A percentile compares a stretch with the other conserved stretches of the same genome.
Evolutionary conservation across 164 flowering plant species (phyloP).

Genomic region (Magnolia sinica): DNA sequence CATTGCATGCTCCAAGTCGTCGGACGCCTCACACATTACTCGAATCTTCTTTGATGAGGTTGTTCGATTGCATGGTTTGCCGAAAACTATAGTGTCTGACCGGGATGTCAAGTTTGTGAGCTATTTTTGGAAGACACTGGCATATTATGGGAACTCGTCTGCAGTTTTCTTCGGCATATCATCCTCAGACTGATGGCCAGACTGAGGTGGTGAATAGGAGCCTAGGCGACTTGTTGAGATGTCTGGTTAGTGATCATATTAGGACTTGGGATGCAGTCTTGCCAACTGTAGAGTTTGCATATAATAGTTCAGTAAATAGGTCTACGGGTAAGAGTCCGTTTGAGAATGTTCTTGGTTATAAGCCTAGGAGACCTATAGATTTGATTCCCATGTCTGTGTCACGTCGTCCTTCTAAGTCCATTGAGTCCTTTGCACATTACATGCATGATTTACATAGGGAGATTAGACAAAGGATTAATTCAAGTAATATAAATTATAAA

Average conservation of each 20-base stretch:
- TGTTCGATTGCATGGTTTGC: neutral
- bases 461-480: too few relatives aligned
- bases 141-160: neutral
- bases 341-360: neutral
- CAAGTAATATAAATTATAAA: neutral
- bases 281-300: neutral
- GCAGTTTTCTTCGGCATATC: neutral
- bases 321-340: neutral
- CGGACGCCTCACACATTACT: neutral
- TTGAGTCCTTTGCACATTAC: too few relatives aligned
- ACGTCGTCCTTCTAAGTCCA: too few relatives aligned
- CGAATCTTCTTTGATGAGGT: neutral
- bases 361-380: too few relatives aligned
- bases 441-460: too few relatives aligned
- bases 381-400: too few relatives aligned
- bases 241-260: neutral
- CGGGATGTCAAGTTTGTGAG: neutral
- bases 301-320: neutral
- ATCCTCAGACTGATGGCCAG: constrained; percentile 4
- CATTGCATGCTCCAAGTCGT: neutral
- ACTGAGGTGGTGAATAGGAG: neutral
- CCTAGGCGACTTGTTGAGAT: neutral
- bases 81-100: neutral
- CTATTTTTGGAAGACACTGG: neutral
- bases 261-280: neutral